These are phyloP conservation scores for Chaetomiaceae sp. DNA, from an alignment of 2,329 filamentous ascomycete genomes.

Conservation along the genomic window DNA sequence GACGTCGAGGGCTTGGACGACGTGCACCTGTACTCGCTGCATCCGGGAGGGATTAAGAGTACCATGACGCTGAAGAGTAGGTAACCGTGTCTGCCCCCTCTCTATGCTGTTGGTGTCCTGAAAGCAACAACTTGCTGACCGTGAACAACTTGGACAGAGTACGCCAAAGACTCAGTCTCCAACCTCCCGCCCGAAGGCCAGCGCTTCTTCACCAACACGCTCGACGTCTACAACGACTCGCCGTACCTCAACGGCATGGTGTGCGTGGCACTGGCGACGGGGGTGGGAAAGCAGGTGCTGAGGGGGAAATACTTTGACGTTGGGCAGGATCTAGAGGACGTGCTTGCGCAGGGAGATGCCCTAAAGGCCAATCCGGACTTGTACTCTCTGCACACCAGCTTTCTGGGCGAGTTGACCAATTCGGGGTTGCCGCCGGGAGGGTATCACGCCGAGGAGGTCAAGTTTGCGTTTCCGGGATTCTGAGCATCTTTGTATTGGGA, in stretches of 20 bases:
- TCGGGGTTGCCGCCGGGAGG: slow-evolving; percentile 18
- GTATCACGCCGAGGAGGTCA: slow-evolving; percentile 14
- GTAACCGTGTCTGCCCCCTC: too few species aligned
- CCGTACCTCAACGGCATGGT: slow-evolving; percentile 32
- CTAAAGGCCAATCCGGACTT: slow-evolving; percentile 24
- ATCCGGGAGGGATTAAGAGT: slow-evolving; percentile 31
- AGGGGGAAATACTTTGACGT: slow-evolving; percentile 30
- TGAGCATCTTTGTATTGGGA: neutral
- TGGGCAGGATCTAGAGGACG: slow-evolving; percentile 30
- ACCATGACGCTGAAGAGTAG: slow-evolving; percentile 30
- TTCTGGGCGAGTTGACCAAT: slow-evolving; percentile 25
- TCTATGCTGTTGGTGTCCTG: too few species aligned
- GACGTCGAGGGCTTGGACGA: slow-evolving; percentile 28
- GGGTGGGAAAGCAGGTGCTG: slow-evolving; percentile 26
- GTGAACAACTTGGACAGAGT: slow-evolving; percentile 11
- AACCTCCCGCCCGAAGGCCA: slow-evolving; percentile 21
- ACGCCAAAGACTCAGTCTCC: slow-evolving; percentile 22
- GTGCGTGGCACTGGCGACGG: slow-evolving; percentile 30
- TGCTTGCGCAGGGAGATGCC: slow-evolving; percentile 23
- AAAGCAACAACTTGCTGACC: neutral
- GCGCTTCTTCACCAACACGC: slow-evolving; percentile 17
- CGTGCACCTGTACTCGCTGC: slow-evolving; percentile 30
- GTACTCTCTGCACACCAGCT: slow-evolving; percentile 27
- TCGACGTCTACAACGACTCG: slow-evolving; percentile 31
- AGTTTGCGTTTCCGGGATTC: slow-evolving; percentile 24